Percentiles rank a stretch among this genome's conserved stretches.
These are phyloP conservation scores for Leavenworthia alabamica DNA, from an alignment of 345 rosid genomes.

Conservation along the genomic window DNA sequence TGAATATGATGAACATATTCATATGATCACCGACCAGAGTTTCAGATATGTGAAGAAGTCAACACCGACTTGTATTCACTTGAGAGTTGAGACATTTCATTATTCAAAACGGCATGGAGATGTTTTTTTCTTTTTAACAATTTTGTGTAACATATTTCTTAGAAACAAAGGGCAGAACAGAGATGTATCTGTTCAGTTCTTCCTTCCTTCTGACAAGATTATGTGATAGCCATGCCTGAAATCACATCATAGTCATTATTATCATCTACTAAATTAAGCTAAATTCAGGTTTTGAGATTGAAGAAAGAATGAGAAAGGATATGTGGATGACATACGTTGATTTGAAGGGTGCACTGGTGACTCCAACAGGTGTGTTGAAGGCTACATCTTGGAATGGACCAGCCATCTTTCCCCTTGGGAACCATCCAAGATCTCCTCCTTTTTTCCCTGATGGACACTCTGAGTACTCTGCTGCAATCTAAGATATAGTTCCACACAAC, in stretches of 20 bases:
- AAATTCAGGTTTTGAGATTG: background rate
- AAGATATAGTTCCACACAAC: conserved; percentile 13
- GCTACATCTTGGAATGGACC: conserved; percentile 97
- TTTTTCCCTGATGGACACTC: conserved; percentile 97
- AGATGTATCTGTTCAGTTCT: conserved; percentile 46
- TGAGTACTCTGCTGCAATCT: conserved; percentile 90
- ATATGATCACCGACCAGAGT: too few species aligned
- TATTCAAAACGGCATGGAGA: too few species aligned
- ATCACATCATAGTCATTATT: conserved; percentile 2
- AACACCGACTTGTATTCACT: too few species aligned
- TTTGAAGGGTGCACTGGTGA: conserved; percentile 92
- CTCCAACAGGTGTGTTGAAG: conserved; percentile 71
- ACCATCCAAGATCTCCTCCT: conserved; percentile 99
- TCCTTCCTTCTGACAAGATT: conserved; percentile 76
- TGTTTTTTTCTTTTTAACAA: too few species aligned
- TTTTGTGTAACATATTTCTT: too few species aligned
- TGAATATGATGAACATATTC: too few species aligned
- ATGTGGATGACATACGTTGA: conserved; percentile 69
- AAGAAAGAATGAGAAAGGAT: background rate
- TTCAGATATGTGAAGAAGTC: too few species aligned
- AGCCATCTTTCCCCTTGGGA: conserved; percentile 96
- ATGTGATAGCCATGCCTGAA: conserved; percentile 91
- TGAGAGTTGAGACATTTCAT: too few species aligned
- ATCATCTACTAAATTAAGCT: background rate
- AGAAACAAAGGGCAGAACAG: too few species aligned